A percentile compares a stretch with the other conserved stretches of the same genome.
Conservation (phyloP, 352 stramenopile genomes). For the Globisporangium perplexum region DNA sequence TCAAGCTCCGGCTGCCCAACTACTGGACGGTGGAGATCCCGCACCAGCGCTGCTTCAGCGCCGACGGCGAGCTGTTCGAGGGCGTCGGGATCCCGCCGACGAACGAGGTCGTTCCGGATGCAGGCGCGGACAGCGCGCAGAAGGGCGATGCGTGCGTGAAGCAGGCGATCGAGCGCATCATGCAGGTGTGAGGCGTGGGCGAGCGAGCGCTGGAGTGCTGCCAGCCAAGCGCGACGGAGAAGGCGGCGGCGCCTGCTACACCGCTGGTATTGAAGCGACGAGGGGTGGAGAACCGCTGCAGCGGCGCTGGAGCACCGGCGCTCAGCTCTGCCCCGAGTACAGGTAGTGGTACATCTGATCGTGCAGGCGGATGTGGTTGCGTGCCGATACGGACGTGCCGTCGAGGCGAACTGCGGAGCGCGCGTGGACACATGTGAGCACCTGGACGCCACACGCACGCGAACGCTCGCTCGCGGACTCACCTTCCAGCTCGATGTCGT, state of each 20-base stretch:
- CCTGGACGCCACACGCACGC: background rate
- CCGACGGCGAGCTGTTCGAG: slow-evolving; percentile 53
- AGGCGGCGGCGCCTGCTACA: background rate
- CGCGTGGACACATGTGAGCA: background rate
- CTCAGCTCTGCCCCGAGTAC: slow-evolving; percentile 25
- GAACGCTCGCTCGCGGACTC: background rate
- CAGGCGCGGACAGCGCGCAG: slow-evolving; percentile 11
- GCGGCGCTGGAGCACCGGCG: background rate
- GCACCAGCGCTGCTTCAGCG: slow-evolving; percentile 64
- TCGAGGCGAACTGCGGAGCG: slow-evolving; percentile 67
- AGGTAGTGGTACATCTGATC: slow-evolving; percentile 96
- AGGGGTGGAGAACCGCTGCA: background rate
- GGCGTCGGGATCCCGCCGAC: slow-evolving; percentile 54
- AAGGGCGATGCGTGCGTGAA: slow-evolving; percentile 57
- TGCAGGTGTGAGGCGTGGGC: slow-evolving; percentile 25
- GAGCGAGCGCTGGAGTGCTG: too few relatives aligned
- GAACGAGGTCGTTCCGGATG: slow-evolving; percentile 24
- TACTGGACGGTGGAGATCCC: slow-evolving; percentile 81
- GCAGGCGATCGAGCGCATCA: slow-evolving; percentile 67
- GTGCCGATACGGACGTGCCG: slow-evolving; percentile 77
- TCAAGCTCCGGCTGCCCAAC: slow-evolving; percentile 69
- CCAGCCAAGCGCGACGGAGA: too few relatives aligned
- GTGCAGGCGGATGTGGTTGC: slow-evolving; percentile 88
- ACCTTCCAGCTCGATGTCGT: slow-evolving; percentile 90
- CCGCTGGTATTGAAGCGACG: background rate